A percentile compares a stretch with the other conserved stretches of the same genome.
These are phyloP conservation scores for Leccinellum albellum DNA, from an alignment of 768 basidiomycete genomes.

Conservation along the genomic window DNA sequence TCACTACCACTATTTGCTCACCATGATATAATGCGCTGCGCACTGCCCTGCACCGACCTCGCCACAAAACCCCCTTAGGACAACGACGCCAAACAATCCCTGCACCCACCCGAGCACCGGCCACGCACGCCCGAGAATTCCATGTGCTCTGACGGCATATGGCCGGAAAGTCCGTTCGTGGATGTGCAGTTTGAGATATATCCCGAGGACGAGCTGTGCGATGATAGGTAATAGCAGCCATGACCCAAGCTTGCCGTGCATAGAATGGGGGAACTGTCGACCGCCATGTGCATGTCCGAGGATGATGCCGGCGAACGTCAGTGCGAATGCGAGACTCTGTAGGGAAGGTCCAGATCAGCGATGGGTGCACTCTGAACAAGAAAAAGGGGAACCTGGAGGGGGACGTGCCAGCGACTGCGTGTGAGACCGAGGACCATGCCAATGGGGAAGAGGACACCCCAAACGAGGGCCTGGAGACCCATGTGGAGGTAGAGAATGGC, in stretches of 20 bases:
- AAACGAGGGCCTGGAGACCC: constrained; percentile 67
- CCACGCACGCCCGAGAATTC: constrained; percentile 77
- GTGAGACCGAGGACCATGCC: constrained; percentile 76
- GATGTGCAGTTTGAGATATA: constrained; percentile 91
- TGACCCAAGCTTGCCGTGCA: constrained; percentile 64
- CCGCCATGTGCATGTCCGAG: constrained; percentile 88
- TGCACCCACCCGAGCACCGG: constrained; percentile 87
- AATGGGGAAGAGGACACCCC: constrained; percentile 84
- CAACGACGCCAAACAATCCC: constrained; percentile 80
- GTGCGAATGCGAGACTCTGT: constrained; percentile 61
- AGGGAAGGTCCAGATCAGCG: not conserved
- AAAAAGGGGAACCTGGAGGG: constrained; percentile 53
- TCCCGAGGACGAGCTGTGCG: constrained; percentile 66
- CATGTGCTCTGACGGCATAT: constrained; percentile 66
- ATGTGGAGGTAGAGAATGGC: constrained; percentile 82
- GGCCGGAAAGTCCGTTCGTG: constrained; percentile 73
- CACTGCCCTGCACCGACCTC: constrained; percentile 72
- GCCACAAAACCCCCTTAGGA: constrained; percentile 78
- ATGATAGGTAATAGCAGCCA: constrained; percentile 56
- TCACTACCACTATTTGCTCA: constrained; percentile 16
- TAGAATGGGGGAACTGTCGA: constrained; percentile 67
- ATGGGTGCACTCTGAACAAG: not conserved
- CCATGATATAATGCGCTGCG: constrained; percentile 84
- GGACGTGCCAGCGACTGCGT: constrained; percentile 89
- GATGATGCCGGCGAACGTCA: constrained; percentile 71